A percentile compares a stretch with the other conserved stretches of the same genome.
Conservation (phyloP, 176 grass and related monocot genomes). For the Saccharum spontaneum region DNA sequence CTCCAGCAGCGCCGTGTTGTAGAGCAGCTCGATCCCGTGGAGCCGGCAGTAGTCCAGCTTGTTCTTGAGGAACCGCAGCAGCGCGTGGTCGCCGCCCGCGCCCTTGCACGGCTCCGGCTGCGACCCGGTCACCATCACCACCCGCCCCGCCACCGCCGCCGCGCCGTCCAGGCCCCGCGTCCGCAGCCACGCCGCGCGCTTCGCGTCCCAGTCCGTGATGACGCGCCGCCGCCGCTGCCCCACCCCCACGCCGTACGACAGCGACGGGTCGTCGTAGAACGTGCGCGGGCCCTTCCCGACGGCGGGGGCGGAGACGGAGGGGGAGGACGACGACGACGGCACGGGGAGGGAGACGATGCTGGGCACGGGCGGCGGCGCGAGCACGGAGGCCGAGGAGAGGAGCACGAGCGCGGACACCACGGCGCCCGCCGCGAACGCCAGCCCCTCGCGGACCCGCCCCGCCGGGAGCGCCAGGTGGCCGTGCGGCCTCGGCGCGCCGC, state of each 20-base stretch:
- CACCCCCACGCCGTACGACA: constrained; percentile 49
- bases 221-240: not conserved
- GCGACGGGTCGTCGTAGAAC: constrained; percentile 68
- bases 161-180: not conserved
- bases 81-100: constrained; percentile 54
- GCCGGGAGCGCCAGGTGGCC: constrained; percentile 1
- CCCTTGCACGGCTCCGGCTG: constrained; percentile 59
- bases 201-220: constrained; percentile 59
- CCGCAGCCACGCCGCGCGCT: constrained; percentile 57
- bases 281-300: not conserved
- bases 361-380: not conserved
- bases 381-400: constrained; percentile 2
- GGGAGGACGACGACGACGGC: not conserved
- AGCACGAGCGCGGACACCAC: constrained; percentile 40
- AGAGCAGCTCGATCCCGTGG: constrained; percentile 63
- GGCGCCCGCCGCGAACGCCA: constrained; percentile 62
- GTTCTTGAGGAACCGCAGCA: constrained; percentile 78
- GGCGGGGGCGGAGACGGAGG: too few relatives aligned
- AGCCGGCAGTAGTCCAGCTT: constrained; percentile 88
- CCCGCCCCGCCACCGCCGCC: not conserved
- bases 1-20: constrained; percentile 64
- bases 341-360: not conserved
- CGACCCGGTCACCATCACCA: constrained; percentile 72
- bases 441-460: constrained; percentile 27
- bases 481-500: constrained; percentile 10